A percentile compares a stretch with the other conserved stretches of the same genome.
These are phyloP conservation scores for Saturnispora dispora DNA, from an alignment of 805 yeast genomes.

Conservation along the genomic window DNA sequence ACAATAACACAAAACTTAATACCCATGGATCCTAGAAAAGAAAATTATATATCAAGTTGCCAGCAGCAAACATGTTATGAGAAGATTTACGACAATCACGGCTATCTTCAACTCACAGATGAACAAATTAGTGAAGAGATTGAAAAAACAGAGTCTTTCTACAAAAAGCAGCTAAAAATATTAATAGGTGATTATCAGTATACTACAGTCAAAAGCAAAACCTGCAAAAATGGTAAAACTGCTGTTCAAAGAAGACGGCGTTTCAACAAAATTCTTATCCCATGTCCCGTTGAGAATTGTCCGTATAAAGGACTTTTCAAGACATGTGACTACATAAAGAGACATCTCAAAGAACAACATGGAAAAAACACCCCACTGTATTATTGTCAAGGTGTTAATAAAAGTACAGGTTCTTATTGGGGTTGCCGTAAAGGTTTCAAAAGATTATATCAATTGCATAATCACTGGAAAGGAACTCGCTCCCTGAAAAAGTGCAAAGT, in stretches of 20 bases:
- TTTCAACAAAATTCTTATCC: constrained; percentile 2
- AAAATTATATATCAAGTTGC: neutral
- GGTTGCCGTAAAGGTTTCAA: constrained; percentile 27
- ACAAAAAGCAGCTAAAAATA: neutral
- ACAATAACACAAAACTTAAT: neutral
- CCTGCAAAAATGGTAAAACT: neutral
- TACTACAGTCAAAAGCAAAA: neutral
- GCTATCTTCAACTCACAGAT: neutral
- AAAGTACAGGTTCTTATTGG: constrained; percentile 19
- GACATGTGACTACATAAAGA: constrained; percentile 24
- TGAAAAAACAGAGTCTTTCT: neutral
- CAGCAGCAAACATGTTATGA: too few relatives aligned
- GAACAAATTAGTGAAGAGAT: neutral
- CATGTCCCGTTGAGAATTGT: constrained; percentile 14
- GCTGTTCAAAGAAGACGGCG: neutral
- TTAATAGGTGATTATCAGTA: neutral
- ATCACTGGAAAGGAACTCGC: constrained; percentile 28
- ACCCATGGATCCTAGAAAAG: neutral
- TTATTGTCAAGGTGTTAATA: constrained; percentile 19
- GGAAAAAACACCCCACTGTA: constrained; percentile 19
- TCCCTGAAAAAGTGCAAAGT: constrained; percentile 26
- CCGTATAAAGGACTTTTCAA: constrained; percentile 25
- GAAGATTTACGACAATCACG: neutral
- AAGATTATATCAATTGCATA: constrained; percentile 27
- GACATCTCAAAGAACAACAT: constrained; percentile 27